Base-by-base conservation (phyloP, 768 basidiomycete genomes). In the Gloeostereum incarnatum region DNA sequence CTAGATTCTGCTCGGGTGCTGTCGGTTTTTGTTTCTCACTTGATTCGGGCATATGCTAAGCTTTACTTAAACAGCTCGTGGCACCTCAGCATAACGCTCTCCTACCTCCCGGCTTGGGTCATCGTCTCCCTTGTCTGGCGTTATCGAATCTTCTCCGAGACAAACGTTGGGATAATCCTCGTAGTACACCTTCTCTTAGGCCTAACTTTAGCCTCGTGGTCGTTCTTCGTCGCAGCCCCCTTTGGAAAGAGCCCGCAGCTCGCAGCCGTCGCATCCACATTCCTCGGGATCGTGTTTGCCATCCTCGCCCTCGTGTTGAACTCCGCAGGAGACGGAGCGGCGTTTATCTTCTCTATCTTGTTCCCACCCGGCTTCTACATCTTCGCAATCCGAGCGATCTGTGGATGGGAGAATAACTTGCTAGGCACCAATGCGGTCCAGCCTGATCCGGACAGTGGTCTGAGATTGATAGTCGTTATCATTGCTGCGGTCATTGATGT, bases 341-440 rank as follows among this genome's bases (percentile, higher is more conserved):
- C 78, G 14, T 70, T 77, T 44, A 56, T 86, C 18, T 81, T 82
- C 49, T 71, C 80, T 2, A 51, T 87, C 33, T 48, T 87, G 17
- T 86, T 87, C 49, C 86, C 86, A 0, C 82, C 86, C 1, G 71
- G 73, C 8, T 87, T 78, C 55, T 88, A 82, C 46, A 67, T 84
- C 16, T 87, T 86, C 48, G 75, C 74, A 5, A 71, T 77, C 6
- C 70, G 80, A 31, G 73, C 75, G 1, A 70, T 88, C 1, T 69
- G 72, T 38, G 81, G 80, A 9, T 87, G 69, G 48, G 84, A 89
- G 57, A 71, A 68, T 37, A 61, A 76, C 38, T 61, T 66, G 39
- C 56, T 71, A 21, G 54, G 73, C 2, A 75, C 81, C 0, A 68
- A 79, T 47, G 53, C 69, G 6, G 40, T 80, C 18, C 60, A 69